Conservation (phyloP, 257 asterid genomes). For the Solanum virginianum region DNA sequence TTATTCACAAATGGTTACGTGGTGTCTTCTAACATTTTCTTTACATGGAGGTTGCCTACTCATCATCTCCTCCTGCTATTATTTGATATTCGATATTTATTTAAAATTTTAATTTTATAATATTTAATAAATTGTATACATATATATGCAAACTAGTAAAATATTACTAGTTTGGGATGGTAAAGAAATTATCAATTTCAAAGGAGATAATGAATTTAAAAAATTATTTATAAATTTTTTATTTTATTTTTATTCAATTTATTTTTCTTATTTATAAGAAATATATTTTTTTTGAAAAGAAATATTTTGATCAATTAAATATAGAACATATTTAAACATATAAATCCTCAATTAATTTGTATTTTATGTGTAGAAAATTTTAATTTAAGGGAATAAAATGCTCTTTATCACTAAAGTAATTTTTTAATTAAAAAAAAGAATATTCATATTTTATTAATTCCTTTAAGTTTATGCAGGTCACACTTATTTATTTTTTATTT, state of each 20-base stretch:
- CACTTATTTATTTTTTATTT: background rate
- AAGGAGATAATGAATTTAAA: no score
- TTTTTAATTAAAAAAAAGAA: no score
- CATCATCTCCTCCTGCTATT: background rate
- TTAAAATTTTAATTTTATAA: background rate
- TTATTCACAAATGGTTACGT: background rate
- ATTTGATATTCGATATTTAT: background rate
- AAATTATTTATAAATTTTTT: no score
- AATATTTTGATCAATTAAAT: no score
- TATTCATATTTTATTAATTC: background rate
- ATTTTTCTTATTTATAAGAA: no score
- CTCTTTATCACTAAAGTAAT: background rate
- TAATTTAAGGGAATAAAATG: background rate
- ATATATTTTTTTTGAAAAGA: no score
- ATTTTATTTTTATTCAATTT: no score
- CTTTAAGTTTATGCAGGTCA: background rate
- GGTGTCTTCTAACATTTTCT: background rate
- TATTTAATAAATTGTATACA: no score
- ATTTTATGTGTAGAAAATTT: rapidly evolving
- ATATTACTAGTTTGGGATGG: no score
- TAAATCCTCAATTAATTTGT: background rate
- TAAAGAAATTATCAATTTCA: no score
- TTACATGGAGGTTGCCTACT: background rate
- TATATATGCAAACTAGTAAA: no score
- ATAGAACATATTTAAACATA: no score